Conservation (phyloP, 768 basidiomycete species). For the Clitopilus hobsonii region DNA sequence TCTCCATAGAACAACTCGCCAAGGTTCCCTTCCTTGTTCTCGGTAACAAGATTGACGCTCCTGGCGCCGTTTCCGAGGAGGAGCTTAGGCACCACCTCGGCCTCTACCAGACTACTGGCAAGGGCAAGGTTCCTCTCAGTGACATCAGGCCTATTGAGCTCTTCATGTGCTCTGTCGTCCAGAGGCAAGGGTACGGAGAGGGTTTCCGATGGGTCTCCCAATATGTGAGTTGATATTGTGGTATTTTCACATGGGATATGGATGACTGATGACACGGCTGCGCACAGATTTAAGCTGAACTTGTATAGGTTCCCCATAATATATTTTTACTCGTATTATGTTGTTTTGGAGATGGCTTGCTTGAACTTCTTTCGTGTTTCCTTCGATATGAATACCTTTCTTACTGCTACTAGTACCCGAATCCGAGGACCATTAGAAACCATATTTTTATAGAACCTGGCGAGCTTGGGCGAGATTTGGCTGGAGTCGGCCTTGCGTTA, state of each 20-base stretch:
- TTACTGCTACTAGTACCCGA: neutral
- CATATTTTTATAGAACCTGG: too few relatives aligned
- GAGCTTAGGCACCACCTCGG: conserved; percentile 94
- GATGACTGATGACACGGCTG: neutral
- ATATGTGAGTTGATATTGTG: conserved; percentile 64
- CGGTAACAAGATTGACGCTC: conserved; percentile 99
- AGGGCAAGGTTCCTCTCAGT: conserved; percentile 95
- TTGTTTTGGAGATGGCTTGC: neutral
- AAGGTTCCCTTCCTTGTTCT: conserved; percentile 98
- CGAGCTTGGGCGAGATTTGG: too few relatives aligned
- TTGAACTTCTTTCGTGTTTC: neutral
- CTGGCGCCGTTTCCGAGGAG: conserved; percentile 95
- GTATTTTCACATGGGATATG: neutral
- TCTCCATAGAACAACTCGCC: conserved; percentile 90
- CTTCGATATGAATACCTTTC: neutral
- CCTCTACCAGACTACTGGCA: conserved; percentile 98
- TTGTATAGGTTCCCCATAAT: neutral
- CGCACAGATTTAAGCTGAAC: conserved; percentile 32
- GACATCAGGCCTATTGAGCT: conserved; percentile 98
- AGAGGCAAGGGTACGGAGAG: conserved; percentile 97
- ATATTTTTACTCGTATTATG: conserved; percentile 1
- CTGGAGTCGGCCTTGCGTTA: too few relatives aligned
- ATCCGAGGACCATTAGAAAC: neutral
- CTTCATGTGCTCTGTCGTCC: conserved; percentile 99
- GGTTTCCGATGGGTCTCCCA: conserved; percentile 98